Evolutionary conservation across 441 rosid genomes (phyloP), one percentile per base, ranked within the genome.

Genomic region (Bocquillonia castaneifolia): DNA sequence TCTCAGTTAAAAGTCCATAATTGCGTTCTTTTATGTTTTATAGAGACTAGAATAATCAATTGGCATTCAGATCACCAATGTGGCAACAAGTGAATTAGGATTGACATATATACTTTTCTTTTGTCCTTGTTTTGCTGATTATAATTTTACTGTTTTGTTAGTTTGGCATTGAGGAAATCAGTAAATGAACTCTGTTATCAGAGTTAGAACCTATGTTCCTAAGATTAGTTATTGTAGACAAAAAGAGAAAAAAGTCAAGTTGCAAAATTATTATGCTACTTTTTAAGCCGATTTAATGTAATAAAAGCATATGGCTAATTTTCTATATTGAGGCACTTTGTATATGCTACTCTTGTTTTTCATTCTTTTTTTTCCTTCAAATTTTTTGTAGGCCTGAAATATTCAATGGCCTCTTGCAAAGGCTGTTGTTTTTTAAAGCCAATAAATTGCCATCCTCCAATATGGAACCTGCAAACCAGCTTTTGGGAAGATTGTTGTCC

Each of bases 401-500:
- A 53, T 85, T 85, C 77, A 60, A 76, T 58, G 82, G 81, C 68
- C 86, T 88, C 58, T 71, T 84, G 58, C 84, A 76, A 80, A 85
- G 83, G 78, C 72, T 88, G 67, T 72, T 34, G 59, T 79, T 77
- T 68, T 72, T 75, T 64, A 81, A 82, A 77, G 73, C 85, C 71
- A 72, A 67, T 66, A 78, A 75, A 40, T 37, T 77, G 74, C 53
- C 64, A 23, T 74, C 82, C 52, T 68, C 81, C 62, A 67, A 68
- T 71, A 67, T 78, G 59, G 77, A 67, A 59, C 61, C 79, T 17
- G 74, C 80, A 58, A 70, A 67, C 74, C 79, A 78, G 66, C 72
- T 74, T 56, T 47, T 80, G 70, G 78, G 69, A 57, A 83, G 80
- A 67, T 62, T 88, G 60, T 76, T 73, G 44, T 63, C 80, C 66